Conservation (phyloP, 257 asterid species). For the Primulina tabacum region DNA sequence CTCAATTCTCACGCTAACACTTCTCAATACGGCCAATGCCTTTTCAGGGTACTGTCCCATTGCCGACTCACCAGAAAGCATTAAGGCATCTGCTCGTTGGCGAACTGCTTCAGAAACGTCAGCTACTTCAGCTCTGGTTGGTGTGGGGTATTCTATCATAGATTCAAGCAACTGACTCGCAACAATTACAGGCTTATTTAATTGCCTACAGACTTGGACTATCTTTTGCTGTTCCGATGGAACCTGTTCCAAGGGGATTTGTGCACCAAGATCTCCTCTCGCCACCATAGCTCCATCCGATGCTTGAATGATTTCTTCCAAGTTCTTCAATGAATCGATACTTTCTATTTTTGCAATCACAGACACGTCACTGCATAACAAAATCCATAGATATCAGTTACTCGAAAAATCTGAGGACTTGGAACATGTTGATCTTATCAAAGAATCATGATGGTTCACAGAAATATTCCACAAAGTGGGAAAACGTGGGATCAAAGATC, state of each 20-base stretch:
- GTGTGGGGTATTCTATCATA: conserved; percentile 98
- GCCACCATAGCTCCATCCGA: conserved; percentile 99
- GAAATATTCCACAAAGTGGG: background rate
- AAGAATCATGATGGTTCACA: background rate
- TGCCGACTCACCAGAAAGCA: conserved; percentile 99
- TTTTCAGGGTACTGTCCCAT: conserved; percentile 98
- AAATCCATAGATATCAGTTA: conserved; percentile 20
- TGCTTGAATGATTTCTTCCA: conserved; percentile 85
- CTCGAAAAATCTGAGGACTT: background rate
- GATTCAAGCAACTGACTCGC: conserved; percentile 98
- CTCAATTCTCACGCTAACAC: conserved; percentile 91
- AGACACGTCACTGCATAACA: conserved; percentile 73
- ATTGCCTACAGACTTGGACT: conserved; percentile 82
- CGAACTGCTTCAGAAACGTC: conserved; percentile 98
- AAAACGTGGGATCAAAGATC: background rate
- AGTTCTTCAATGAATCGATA: conserved; percentile 84
- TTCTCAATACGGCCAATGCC: conserved; percentile 89
- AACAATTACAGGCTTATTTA: conserved; percentile 88
- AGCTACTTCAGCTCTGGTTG: conserved; percentile 99
- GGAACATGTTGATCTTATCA: background rate
- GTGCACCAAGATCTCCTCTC: conserved; percentile 98
- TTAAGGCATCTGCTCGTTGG: conserved; percentile 87
- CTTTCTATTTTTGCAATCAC: conserved; percentile 93
- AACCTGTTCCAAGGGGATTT: conserved; percentile 96
- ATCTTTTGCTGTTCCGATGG: conserved; percentile 92